Percentiles rank a stretch among this genome's conserved stretches.
Conservation (phyloP, 108 stramenopile genomes). For the Stephanodiscus triporus region DNA sequence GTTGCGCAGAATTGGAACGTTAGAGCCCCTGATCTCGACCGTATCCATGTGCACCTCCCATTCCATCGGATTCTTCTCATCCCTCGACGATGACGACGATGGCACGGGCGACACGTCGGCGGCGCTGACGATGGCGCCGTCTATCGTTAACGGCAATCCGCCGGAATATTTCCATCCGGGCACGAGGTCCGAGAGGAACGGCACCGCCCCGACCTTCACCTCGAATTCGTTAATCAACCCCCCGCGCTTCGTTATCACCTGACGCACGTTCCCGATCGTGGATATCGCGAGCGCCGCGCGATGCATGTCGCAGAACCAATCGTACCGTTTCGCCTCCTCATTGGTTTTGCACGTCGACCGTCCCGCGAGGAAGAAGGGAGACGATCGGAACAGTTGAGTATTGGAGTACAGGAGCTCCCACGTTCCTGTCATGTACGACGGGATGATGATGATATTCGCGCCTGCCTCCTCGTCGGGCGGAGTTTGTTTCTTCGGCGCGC, state of each 20-base stretch:
- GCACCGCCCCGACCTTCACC: slow-evolving; percentile 79
- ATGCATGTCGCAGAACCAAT: slow-evolving; percentile 93
- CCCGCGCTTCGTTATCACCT: slow-evolving; percentile 62
- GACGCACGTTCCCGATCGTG: slow-evolving; percentile 77
- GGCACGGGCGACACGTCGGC: slow-evolving; percentile 57
- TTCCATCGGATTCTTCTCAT: slow-evolving; percentile 26
- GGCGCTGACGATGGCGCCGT: slow-evolving; percentile 83
- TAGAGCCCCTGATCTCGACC: slow-evolving; percentile 84
- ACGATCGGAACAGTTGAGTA: slow-evolving; percentile 83
- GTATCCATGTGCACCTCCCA: slow-evolving; percentile 78
- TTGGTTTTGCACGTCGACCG: slow-evolving; percentile 75
- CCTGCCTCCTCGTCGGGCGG: slow-evolving; percentile 24
- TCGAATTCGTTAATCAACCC: slow-evolving; percentile 80
- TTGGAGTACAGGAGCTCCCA: slow-evolving; percentile 83
- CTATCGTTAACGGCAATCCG: slow-evolving; percentile 76
- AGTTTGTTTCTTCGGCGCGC: slow-evolving; percentile 9
- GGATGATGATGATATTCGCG: slow-evolving; percentile 26
- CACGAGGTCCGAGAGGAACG: slow-evolving; percentile 68
- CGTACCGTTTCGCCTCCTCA: slow-evolving; percentile 69
- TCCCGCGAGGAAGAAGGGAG: slow-evolving; percentile 88
- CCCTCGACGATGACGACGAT: too few relatives aligned
- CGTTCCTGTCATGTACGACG: slow-evolving; percentile 58
- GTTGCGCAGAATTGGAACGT: slow-evolving; percentile 67
- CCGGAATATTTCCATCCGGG: slow-evolving; percentile 70
- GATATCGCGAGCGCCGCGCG: slow-evolving; percentile 78